Evolutionary conservation across 2,329 filamentous ascomycete species (phyloP), one percentile per base, ranked within the genome.

Genomic region (Apiospora kogelbergensis): DNA sequence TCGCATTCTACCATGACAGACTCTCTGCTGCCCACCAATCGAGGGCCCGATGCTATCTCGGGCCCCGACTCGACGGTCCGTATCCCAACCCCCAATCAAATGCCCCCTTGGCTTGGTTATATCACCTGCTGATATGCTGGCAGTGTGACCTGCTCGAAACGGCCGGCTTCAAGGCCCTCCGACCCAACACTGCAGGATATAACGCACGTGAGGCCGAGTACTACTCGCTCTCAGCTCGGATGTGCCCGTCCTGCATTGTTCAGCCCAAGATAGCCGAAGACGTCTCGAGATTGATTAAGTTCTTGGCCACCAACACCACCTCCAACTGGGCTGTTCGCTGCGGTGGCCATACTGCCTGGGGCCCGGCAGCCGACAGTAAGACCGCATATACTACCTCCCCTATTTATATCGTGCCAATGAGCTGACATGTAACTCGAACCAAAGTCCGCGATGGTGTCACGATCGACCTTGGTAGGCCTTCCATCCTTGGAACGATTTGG

Each of bases 171-270:
- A 10, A 37, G 17, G 20, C 37, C 20, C 53, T 60, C 37, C 53
- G 53, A 37, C 66, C 66, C 46, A 42, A 42, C 46, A 33, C n/a
- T 44, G 37, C 44, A 24, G 65, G 13, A 9, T 67, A 60, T 26
- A n/a, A 37, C 13, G 41, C 26, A 17, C 77, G 79, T 6, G 74
- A 80, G 63, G 72, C 74, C 33, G 76, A 78, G 1, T 81, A 81
- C 74, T 82, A 78, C 77, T 81, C 80, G 6, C 68, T 71, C 37
- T 79, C 77, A 41, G 80, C 80, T 1, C 78, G 78, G 13, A 70
- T 81, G 41, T 66, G 73, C 4, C 77, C 80, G 6, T 79, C 77
- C 74, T 81, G 81, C 57, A 78, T 81, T 71, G 78, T 76, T 11
- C 71, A 79, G 63, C 80, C 80, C 3, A 69, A 73, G 40, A 75